Evolutionary conservation across 2,329 filamentous ascomycete species (phyloP), one percentile per base, ranked within the genome.

Genomic region (Ceratocystis cubensis): DNA sequence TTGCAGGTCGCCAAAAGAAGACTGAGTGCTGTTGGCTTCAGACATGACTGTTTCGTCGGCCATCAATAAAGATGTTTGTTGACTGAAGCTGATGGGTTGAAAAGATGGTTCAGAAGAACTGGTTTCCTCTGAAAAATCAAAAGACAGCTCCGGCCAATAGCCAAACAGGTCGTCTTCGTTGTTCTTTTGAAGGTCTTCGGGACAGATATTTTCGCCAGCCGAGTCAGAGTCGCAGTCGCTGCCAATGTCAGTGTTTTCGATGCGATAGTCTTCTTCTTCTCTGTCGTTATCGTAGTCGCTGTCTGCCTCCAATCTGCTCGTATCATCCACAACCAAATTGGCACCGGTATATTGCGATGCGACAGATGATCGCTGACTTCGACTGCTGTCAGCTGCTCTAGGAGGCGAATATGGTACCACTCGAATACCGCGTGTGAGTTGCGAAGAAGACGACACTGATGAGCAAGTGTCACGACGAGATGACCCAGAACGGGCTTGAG

Each of bases 331-430:
- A 48, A 65, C 46, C 50, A 68, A 48, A 65, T 68, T 68, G 17
- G 64, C 66, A 41, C 37, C 63, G 4, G 44, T 46, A 46, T 41
- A 67, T 28, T 64, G 66, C 44, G 67, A 68, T 20, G 59, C 61
- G 22, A 66, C 45, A 15, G 67, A 68, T 45, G 64, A 68, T 28
- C 67, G 62, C 13, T 61, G 64, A 71, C 66, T 71, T 70, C 65
- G 71, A 69, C 44, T 70, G 67, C 33, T 71, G 62, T 75, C 74
- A 17, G 64, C 71, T 59, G 74, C 73, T 62, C 76, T 75, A 6
- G 78, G 78, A 57, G 79, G 79, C 25, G 78, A 77, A 70, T 81
- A 80, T 22, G 79, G 78, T 63, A 81, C 79, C 66, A 81, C 70
- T 63, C 79, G 78, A 70, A 81, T 81, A 68, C 75, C 67, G 37